phyloP scores from a whole-genome alignment of 129 eudicot genomes.

The Flaveria trinervia region DNA sequence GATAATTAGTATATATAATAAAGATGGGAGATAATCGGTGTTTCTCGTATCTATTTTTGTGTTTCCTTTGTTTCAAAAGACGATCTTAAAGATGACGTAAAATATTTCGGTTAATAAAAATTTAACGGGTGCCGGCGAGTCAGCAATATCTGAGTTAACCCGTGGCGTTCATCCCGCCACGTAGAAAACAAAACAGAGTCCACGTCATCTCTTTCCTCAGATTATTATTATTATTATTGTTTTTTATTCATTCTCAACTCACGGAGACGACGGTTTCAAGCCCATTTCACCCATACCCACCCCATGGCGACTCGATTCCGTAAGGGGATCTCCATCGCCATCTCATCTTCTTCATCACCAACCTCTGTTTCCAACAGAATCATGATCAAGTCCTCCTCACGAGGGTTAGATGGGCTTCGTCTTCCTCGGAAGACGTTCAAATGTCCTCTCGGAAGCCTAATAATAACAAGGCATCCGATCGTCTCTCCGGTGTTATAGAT shows the following conservation, averaged over 20 bases:
- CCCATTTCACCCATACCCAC: too few species aligned
- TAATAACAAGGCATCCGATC: constrained; percentile 51
- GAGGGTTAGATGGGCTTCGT: constrained; percentile 35
- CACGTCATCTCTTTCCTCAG: constrained; percentile 6
- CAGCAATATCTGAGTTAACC: too few species aligned
- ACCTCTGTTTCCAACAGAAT: constrained; percentile 3
- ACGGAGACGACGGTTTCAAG: not conserved
- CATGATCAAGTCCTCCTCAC: constrained; percentile 9
- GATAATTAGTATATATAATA: too few species aligned
- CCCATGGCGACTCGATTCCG: constrained; percentile 40
- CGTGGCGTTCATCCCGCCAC: constrained; percentile 24
- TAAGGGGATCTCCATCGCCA: constrained; percentile 24
- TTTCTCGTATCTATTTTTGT: too few species aligned
- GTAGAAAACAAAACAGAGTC: constrained; percentile 19
- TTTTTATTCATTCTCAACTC: not conserved
- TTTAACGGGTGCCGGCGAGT: too few species aligned
- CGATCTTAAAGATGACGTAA: too few species aligned
- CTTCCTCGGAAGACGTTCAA: constrained; percentile 27
- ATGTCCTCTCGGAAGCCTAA: constrained; percentile 34
- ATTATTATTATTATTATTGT: not conserved
- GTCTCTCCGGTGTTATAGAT: constrained; percentile 82
- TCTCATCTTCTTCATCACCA: constrained; percentile 18
- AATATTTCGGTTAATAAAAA: too few species aligned
- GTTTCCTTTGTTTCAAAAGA: too few species aligned
- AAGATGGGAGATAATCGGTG: too few species aligned